These are phyloP conservation scores for Macrocybe sp. DNA, from an alignment of 1,284 basidiomycete genomes.

Conservation along the genomic window DNA sequence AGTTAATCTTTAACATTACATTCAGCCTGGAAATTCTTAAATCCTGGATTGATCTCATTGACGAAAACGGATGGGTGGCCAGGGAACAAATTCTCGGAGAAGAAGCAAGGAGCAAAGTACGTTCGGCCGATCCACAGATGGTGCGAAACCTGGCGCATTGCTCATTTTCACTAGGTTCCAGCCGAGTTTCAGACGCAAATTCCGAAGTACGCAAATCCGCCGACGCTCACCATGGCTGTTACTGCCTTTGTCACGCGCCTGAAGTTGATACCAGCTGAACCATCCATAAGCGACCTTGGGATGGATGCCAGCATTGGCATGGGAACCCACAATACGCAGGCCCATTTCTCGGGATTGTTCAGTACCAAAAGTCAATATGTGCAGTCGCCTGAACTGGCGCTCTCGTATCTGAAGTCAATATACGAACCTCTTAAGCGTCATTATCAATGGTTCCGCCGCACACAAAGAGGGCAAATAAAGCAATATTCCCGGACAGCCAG, in stretches of 20 bases:
- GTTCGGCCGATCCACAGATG: slow-evolving; percentile 2
- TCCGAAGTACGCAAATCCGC: slow-evolving; percentile 90
- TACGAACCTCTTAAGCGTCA: slow-evolving; percentile 84
- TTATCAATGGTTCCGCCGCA: slow-evolving; percentile 93
- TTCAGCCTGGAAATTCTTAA: slow-evolving; percentile 85
- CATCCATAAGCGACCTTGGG: slow-evolving; percentile 57
- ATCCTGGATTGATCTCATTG: slow-evolving; percentile 87
- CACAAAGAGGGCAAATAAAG: slow-evolving; percentile 89
- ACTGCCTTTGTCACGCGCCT: slow-evolving; percentile 83
- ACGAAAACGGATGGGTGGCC: slow-evolving; percentile 92
- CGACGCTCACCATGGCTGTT: slow-evolving; percentile 88
- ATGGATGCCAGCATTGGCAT: slow-evolving; percentile 49
- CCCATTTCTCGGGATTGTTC: too few species aligned
- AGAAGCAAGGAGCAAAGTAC: slow-evolving; percentile 86
- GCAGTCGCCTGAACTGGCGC: slow-evolving; percentile 54
- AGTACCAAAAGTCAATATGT: slow-evolving; percentile 38
- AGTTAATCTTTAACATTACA: slow-evolving; percentile 6
- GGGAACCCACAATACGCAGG: slow-evolving; percentile 35
- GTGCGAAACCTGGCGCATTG: too few species aligned
- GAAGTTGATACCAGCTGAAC: slow-evolving; percentile 37
- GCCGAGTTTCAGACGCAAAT: slow-evolving; percentile 89
- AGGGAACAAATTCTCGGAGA: slow-evolving; percentile 94
- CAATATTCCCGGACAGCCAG: slow-evolving; percentile 81
- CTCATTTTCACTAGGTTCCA: slow-evolving; percentile 57
- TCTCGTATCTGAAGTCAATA: slow-evolving; percentile 70